Percentiles rank a stretch among this genome's conserved stretches.
These are phyloP conservation scores for Coemansia guatemalensis DNA, from an alignment of 192 early-diverging fungal species.

Conservation along the genomic window DNA sequence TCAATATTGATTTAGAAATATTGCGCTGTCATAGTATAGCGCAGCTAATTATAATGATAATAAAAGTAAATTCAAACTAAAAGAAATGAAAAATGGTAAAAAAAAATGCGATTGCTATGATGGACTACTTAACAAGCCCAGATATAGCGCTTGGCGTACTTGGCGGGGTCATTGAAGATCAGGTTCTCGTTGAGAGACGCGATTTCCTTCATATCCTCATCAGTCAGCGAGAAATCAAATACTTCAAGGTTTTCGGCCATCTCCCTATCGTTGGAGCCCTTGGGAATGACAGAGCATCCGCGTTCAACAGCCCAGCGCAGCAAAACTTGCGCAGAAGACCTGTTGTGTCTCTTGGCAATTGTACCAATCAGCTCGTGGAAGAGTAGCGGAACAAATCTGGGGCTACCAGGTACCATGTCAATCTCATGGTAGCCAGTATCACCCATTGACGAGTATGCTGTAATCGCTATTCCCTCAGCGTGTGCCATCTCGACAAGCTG, in stretches of 20 bases:
- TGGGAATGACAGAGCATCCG: slow-evolving; percentile 74
- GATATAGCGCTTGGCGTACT: slow-evolving; percentile 18
- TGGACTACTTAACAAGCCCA: slow-evolving; percentile 18
- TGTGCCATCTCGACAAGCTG: slow-evolving; percentile 69
- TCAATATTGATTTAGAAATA: too few species aligned
- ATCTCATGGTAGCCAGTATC: slow-evolving; percentile 30
- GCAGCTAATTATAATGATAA: too few species aligned
- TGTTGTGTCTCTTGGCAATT: slow-evolving; percentile 66
- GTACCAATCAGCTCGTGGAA: slow-evolving; percentile 44
- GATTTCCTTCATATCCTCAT: slow-evolving; percentile 25
- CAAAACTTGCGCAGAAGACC: slow-evolving; percentile 66
- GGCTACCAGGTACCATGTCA: slow-evolving; percentile 4
- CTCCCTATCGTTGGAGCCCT: slow-evolving; percentile 63
- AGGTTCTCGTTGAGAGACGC: slow-evolving; percentile 22
- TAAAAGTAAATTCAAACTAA: too few species aligned
- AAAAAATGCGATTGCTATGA: too few species aligned
- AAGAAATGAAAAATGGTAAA: too few species aligned
- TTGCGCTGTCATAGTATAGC: too few species aligned
- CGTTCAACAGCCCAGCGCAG: slow-evolving; percentile 73
- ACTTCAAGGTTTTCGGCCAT: slow-evolving; percentile 51
- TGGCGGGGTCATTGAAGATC: slow-evolving; percentile 31
- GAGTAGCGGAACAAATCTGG: slow-evolving; percentile 17
- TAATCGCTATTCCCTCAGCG: slow-evolving; percentile 66
- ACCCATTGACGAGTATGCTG: slow-evolving; percentile 87
- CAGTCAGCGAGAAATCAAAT: slow-evolving; percentile 27